Evolutionary conservation across 371 early-diverging fungal genomes (phyloP).

Genomic region (Coemansia sp.): DNA sequence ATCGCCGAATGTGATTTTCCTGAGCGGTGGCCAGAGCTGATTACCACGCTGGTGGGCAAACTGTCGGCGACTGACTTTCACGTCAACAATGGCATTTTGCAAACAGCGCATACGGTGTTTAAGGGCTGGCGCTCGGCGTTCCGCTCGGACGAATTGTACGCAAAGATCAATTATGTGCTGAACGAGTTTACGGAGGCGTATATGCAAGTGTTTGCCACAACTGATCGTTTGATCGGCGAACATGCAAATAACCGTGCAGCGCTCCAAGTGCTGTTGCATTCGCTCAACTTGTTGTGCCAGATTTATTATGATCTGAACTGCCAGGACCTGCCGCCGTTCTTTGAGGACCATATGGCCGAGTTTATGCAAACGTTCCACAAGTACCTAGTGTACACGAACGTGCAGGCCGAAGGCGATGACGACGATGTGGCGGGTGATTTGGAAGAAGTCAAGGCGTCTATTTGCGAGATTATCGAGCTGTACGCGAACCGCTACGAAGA

Average conservation of each 20-base stretch:
- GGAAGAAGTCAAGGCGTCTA: constrained; percentile 84
- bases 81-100: constrained; percentile 86
- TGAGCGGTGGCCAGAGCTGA: constrained; percentile 78
- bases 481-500: constrained; percentile 90
- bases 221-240: constrained; percentile 74
- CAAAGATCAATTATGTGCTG: constrained; percentile 90
- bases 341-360: constrained; percentile 81
- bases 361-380: constrained; percentile 82
- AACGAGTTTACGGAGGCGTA: constrained; percentile 79
- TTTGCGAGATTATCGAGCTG: constrained; percentile 86
- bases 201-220: constrained; percentile 76
- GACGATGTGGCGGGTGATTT: constrained; percentile 72
- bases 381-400: constrained; percentile 80
- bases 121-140: constrained; percentile 90
- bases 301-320: constrained; percentile 89
- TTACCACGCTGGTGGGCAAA: constrained; percentile 76
- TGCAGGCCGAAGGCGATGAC: constrained; percentile 71
- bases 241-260: constrained; percentile 64
- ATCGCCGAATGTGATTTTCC: constrained; percentile 94
- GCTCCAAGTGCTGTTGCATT: constrained; percentile 70
- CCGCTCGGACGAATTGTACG: constrained; percentile 73
- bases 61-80: constrained; percentile 75
- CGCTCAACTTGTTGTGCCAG: constrained; percentile 75
- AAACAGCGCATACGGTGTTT: constrained; percentile 92
- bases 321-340: constrained; percentile 95